A percentile compares a stretch with the other conserved stretches of the same genome.
Evolutionary conservation across 805 yeast species (phyloP).

Genomic region (Candida yuanshanica): DNA sequence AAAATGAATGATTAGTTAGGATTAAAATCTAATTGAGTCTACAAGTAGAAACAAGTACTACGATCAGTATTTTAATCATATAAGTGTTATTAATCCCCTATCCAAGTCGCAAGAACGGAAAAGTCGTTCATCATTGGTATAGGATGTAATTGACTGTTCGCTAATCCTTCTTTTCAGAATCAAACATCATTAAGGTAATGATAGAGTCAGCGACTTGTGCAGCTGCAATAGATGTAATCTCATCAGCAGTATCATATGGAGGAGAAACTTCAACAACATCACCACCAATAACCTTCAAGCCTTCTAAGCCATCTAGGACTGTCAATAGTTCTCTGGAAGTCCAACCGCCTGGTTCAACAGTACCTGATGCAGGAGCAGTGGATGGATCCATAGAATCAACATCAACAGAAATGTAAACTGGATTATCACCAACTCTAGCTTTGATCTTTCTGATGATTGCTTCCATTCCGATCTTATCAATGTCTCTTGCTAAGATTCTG

Average conservation of each 20-base stretch:
- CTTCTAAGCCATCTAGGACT: constrained; percentile 38
- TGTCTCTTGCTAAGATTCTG: constrained; percentile 40
- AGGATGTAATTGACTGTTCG: too few relatives aligned
- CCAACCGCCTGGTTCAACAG: constrained; percentile 50
- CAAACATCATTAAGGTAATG: constrained; percentile 34
- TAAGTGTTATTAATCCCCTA: too few relatives aligned
- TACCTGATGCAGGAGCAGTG: constrained; percentile 48
- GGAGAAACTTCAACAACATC: constrained; percentile 55
- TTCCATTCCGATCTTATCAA: constrained; percentile 37
- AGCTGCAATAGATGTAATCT: constrained; percentile 58
- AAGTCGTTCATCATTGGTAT: too few relatives aligned
- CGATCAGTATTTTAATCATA: too few relatives aligned
- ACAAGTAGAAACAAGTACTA: too few relatives aligned
- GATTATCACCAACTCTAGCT: constrained; percentile 30
- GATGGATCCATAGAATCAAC: constrained; percentile 49
- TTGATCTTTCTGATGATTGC: constrained; percentile 33
- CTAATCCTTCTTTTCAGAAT: constrained; percentile 11
- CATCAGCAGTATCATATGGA: constrained; percentile 61
- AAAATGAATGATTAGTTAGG: too few relatives aligned
- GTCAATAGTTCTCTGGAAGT: constrained; percentile 40
- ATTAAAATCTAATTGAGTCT: too few relatives aligned
- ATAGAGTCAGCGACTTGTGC: constrained; percentile 54
- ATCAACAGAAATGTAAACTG: constrained; percentile 44
- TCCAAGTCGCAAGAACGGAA: too few relatives aligned
- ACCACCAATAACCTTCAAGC: constrained; percentile 42